Evolutionary conservation across 1,284 basidiomycete genomes (phyloP), one percentile per base, ranked within the genome.

Genomic region (Cutaneotrichosporon arboriforme): DNA sequence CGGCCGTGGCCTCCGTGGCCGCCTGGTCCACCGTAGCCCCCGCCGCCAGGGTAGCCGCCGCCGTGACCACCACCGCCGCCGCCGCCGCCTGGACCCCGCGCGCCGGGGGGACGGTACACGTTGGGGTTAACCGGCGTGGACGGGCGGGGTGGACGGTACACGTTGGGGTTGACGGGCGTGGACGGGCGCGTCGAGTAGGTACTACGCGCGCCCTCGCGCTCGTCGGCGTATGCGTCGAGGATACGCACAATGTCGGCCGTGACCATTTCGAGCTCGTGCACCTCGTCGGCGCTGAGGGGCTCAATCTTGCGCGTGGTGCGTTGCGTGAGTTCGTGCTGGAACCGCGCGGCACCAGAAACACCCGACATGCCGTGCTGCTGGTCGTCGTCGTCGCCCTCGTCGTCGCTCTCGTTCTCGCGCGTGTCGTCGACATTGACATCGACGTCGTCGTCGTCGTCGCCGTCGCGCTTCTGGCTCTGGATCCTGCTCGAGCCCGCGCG

Each of bases 221-320:
- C 72, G 22, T 60, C 54, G 4, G 68, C 63, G 57, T 73, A 75
- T 26, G 61, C 61, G 47, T 73, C 67, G 45, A 92, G 74, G 48
- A 90, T 82, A 31, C 79, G 75, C 34, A 90, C 88, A 47, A 90
- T 78, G 61, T 86, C 83, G 57, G 81, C 79, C 15, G 87, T 88
- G 63, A 90, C 77, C 36, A 81, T 68, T 59, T 88, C 86, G 49
- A 91, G 75, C 63, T 91, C 87, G 64, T 79, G 80, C 58, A 87
- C 77, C 75, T 92, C 89, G 46, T 79, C 78, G 13, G 66, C 56
- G 8, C 83, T 81, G 50, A 91, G 76, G 0, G 84, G 67, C 51
- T 64, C 60, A 7, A 57, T 67, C 51, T 60, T 60, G 51, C 59
- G 55, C 26, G 37, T 41, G 7, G 26, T 9, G 15, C 54, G 51